Conservation (phyloP, 1,284 basidiomycete genomes). For the Athelia psychrophila region DNA sequence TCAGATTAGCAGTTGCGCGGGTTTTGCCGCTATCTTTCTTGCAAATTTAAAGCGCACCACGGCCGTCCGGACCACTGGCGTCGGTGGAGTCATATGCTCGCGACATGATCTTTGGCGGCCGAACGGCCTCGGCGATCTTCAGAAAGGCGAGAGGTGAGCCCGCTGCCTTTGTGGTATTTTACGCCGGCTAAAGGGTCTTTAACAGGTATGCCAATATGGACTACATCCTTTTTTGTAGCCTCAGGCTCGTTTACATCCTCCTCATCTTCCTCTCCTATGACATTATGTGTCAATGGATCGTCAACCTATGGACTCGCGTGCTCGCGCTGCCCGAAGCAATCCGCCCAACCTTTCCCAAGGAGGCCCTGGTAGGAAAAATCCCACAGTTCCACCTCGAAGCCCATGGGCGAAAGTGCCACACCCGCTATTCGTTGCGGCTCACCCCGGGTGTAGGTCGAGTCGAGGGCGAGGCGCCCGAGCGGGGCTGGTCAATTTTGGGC, state of each 20-base stretch:
- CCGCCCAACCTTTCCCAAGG: not conserved
- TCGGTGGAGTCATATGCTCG: slow-evolving; percentile 15
- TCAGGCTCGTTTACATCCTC: not conserved
- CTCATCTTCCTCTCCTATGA: slow-evolving; percentile 4
- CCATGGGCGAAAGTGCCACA: slow-evolving; percentile 13
- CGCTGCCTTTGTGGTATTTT: not conserved
- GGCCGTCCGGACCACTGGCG: slow-evolving; percentile 13
- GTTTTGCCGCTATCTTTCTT: slow-evolving; percentile 13
- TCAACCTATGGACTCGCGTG: slow-evolving; percentile 2
- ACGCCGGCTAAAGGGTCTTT: not conserved
- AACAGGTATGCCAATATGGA: slow-evolving; percentile 17
- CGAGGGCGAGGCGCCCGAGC: slow-evolving; percentile 23
- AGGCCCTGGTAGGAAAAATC: slow-evolving; percentile 5
- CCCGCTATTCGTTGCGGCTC: slow-evolving; percentile 17
- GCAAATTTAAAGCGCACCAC: slow-evolving; percentile 16
- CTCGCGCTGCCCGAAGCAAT: not conserved
- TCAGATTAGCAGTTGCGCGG: slow-evolving; percentile 14
- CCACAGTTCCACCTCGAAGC: slow-evolving; percentile 18
- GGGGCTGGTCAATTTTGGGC: slow-evolving; percentile 18
- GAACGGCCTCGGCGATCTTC: slow-evolving; percentile 18
- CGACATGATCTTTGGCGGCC: slow-evolving; percentile 13
- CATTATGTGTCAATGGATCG: slow-evolving; percentile 8
- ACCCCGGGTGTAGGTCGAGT: slow-evolving; percentile 10
- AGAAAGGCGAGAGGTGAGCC: slow-evolving; percentile 6
- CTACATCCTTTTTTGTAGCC: slow-evolving; percentile 4